Base-by-base conservation (phyloP, 805 yeast genomes). In the Candida pseudofarinosa region DNA sequence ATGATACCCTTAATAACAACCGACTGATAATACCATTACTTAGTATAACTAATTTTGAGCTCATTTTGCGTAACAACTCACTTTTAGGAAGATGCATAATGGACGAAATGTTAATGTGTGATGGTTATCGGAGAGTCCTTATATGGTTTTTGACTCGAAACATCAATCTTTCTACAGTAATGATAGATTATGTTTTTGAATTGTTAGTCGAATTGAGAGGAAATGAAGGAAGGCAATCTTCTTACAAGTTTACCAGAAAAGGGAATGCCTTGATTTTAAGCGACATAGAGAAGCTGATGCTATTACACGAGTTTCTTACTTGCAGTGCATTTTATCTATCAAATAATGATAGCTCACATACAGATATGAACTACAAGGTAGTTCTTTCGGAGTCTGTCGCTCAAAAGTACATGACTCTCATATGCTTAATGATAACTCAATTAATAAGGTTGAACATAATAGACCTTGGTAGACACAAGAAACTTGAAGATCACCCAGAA, bases 91-190 rank as follows among this genome's bases (percentile, higher is more conserved):
- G 79, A 55, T 65, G 74, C 14, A 64, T 83, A 40, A 64, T 83
- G 56, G 89, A 83, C 59, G 91, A 85, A 59, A 63, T 85, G 70
- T 64, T 85, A 41, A 83, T 84, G 87, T 76, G 81, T 40, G 64
- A 67, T 43, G 88, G 88, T 0, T 75, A 71, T 50, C 71, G 90
- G 51, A 60, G 88, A 23, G 77, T 77, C 0, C 55, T 83, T 12
- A 79, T 85, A 35, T 82, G 88, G 87, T 79, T 76, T 47, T 58
- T 85, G 16, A 80, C 88, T 1, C 87, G 80, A 56, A 54, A 55
- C 32, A 59, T 80, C 51, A 76, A 80, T 40, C 58, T 81, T 15
- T 77, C 77, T 23, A 75, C 76, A 49, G 60, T 77, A 43, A 51
- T 80, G 35, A 78, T 84, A 31, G 80, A 80, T 50, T 85, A 83